Percentiles rank a stretch among this genome's conserved stretches.
Evolutionary conservation across 345 rosid species (phyloP).

Genomic region (Geranium brycei): DNA sequence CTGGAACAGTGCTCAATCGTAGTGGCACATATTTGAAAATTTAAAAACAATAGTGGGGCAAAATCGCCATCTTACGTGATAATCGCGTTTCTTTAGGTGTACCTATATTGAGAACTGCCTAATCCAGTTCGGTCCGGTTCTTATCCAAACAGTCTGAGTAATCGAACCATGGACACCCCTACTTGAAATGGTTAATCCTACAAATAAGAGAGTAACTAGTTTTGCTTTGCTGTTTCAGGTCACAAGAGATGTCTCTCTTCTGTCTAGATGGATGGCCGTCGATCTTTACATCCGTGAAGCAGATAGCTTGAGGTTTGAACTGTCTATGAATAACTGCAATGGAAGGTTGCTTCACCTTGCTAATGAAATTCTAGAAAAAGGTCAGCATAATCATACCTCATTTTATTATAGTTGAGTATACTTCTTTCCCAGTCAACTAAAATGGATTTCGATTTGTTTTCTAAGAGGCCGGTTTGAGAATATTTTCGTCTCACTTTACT

Average conservation of each 20-base stretch:
- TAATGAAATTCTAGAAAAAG: constrained; percentile 70
- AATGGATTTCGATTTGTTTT: too few species aligned
- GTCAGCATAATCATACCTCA: constrained; percentile 19
- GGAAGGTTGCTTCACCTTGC: constrained; percentile 55
- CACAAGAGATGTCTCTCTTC: constrained; percentile 79
- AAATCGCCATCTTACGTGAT: too few species aligned
- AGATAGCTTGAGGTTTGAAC: constrained; percentile 87
- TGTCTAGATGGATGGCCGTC: constrained; percentile 96
- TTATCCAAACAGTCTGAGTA: too few species aligned
- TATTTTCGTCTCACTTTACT: too few species aligned
- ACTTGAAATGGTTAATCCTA: neutral
- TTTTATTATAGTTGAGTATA: neutral
- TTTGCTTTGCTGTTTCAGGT: constrained; percentile 43
- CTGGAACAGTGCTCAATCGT: too few species aligned
- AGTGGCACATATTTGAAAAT: too few species aligned
- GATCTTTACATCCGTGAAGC: constrained; percentile 82
- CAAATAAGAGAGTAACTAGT: constrained; percentile 5
- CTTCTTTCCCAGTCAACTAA: too few species aligned
- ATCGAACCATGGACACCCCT: neutral
- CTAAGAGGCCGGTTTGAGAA: too few species aligned
- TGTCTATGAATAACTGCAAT: constrained; percentile 68
- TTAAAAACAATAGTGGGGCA: too few species aligned
- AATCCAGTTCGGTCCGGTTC: too few species aligned
- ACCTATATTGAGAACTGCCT: too few species aligned
- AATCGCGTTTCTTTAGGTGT: too few species aligned